Conservation (phyloP, 2,329 filamentous ascomycete species). For the Paraphaeosphaeria sporulosa region DNA sequence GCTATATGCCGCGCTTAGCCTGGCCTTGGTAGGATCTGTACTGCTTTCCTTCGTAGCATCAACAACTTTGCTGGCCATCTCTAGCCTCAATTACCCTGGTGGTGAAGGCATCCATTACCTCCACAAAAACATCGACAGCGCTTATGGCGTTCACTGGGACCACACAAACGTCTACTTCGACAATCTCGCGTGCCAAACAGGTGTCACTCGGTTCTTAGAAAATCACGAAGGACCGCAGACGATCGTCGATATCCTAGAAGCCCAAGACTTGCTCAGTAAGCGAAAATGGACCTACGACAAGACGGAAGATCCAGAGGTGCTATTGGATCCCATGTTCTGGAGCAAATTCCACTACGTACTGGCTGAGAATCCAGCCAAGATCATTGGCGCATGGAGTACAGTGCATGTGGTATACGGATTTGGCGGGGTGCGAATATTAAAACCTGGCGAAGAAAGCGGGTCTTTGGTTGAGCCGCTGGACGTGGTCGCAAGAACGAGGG, state of each 20-base stretch:
- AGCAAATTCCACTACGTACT: constrained; percentile 65
- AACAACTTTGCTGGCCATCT: constrained; percentile 74
- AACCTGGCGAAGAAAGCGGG: constrained; percentile 49
- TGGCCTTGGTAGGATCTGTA: constrained; percentile 67
- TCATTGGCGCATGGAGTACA: constrained; percentile 62
- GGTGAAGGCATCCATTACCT: constrained; percentile 73
- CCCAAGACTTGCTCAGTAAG: constrained; percentile 26
- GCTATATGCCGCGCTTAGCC: constrained; percentile 62
- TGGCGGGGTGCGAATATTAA: constrained; percentile 58
- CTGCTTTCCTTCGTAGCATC: constrained; percentile 67
- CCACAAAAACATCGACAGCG: constrained; percentile 38
- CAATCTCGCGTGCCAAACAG: constrained; percentile 69
- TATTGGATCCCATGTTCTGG: constrained; percentile 64
- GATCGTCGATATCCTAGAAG: constrained; percentile 33
- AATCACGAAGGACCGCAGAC: constrained; percentile 39
- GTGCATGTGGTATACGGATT: constrained; percentile 60
- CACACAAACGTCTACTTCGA: constrained; percentile 60
- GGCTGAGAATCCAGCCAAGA: constrained; percentile 58
- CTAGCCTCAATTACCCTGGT: constrained; percentile 92
- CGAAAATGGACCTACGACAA: constrained; percentile 66
- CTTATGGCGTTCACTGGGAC: constrained; percentile 7
- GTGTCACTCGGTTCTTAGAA: constrained; percentile 66
- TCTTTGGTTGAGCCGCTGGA: constrained; percentile 23
- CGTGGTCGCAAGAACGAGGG: constrained; percentile 22
- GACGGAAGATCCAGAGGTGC: constrained; percentile 59